phyloP scores from a whole-genome alignment of 768 basidiomycete species.

The Naganishia vishniacii region DNA sequence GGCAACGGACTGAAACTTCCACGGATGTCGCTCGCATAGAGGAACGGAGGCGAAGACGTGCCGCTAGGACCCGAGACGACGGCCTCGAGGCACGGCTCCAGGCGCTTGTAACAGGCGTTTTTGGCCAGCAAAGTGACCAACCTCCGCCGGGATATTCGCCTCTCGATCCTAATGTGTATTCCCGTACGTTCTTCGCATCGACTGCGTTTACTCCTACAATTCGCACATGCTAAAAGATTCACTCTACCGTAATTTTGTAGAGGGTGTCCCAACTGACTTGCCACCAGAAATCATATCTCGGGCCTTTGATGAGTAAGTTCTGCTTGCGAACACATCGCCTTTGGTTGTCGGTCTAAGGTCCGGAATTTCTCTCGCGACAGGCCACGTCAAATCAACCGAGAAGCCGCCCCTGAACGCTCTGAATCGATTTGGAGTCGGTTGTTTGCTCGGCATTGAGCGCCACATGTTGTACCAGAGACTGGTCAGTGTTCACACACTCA shows the following conservation, averaged over 20 bases:
- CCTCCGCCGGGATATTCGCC: constrained; percentile 47
- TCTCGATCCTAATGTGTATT: constrained; percentile 42
- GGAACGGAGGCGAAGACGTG: constrained; percentile 20
- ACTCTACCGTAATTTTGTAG: constrained; percentile 75
- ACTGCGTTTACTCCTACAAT: neutral
- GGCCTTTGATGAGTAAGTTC: constrained; percentile 61
- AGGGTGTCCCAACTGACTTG: constrained; percentile 86
- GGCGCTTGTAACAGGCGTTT: neutral
- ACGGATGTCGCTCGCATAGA: constrained; percentile 1
- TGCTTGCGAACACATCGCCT: too few species aligned
- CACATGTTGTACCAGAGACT: too few species aligned
- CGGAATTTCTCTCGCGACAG: neutral
- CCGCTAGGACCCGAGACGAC: neutral
- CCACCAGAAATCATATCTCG: constrained; percentile 88
- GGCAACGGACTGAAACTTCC: constrained; percentile 11
- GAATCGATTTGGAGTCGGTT: constrained; percentile 12
- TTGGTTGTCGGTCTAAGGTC: neutral
- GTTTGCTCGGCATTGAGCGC: neutral
- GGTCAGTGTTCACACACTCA: too few species aligned
- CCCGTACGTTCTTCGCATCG: constrained; percentile 31
- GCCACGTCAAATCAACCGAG: neutral
- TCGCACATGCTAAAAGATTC: constrained; percentile 18
- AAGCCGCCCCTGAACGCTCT: neutral
- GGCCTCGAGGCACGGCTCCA: constrained; percentile 23
- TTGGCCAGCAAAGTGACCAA: constrained; percentile 32